Base-by-base conservation (phyloP, 1,139 yeast species). In the Lodderomyces theae region DNA sequence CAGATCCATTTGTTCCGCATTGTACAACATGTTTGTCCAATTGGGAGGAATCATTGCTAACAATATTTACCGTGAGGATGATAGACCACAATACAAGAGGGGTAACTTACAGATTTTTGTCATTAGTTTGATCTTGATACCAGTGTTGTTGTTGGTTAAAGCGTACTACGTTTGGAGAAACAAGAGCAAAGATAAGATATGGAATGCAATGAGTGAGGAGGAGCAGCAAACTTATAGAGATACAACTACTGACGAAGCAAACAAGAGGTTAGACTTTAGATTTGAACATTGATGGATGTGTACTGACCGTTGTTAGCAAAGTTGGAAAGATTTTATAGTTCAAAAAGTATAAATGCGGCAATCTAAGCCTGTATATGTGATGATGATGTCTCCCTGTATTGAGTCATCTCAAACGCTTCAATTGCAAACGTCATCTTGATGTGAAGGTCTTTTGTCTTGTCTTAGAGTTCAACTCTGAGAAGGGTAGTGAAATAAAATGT, bases 1-100 rank as follows among this genome's bases (percentile, higher is more conserved):
- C 8, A 64, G 89, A 50, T 74, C 86, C 0, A 37, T 46, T n/a
- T 38, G 45, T 32, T 40, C 49, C 2, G 81, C 88, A 0, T 44
- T 81, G 28, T 80, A 79, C 56, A 82, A 82, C 52, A 79, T 81
- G 63, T 68, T 68, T 48, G 80, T 77, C 1, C 88, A 82, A 55
- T 56, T 74, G 1, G 82, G 81, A 1, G 57, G 64, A 34, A 74
- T 82, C 39, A 63, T 74, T 10, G 63, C 75, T 3, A 62, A 76
- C 11, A 76, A 80, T 50, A 67, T 81, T 18, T 82, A 81, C 56
- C 65, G 80, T 42, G 55, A 59, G 0, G 72, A 69, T 38, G 89
- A 82, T 54, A 69, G 69, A 17, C 89, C 88, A 1, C 51, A 64
- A 24, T 82, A 82, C 54, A 67, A 65, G 38, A 58, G 74, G 19